Evolutionary conservation across 2,329 filamentous ascomycete genomes (phyloP), one percentile per base, ranked within the genome.

Genomic region (Chaetomiaceae sp.): DNA sequence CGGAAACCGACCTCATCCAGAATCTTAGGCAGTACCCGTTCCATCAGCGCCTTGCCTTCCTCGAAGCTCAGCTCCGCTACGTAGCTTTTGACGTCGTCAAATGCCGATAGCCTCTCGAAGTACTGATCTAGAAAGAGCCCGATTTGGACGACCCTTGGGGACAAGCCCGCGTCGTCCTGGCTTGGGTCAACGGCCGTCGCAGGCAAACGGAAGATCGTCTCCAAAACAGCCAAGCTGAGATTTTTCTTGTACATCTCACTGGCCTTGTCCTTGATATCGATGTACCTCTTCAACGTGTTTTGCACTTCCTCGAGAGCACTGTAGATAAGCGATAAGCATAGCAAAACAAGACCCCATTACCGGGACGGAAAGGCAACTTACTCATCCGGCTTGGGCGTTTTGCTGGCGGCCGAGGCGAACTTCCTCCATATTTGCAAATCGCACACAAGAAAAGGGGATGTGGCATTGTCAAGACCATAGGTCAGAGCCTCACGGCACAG

Each of bases 51-150:
- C 34, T 63, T 65, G 7, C 70, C 54, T 6, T 74, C 72, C 0
- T 62, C 54, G 2, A 66, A 60, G 1, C 58, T 63, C 0, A 80
- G 64, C 17, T 61, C 58, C 33, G 71, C 66, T 3, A 72, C 60
- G 45, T 72, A 74, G 1, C 52, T 50, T 49, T 69, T 74, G 33
- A 76, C 54, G 39, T 76, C 74, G 27, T 70, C 67, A 45, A 78
- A 76, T 0, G 60, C 56, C 1, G 64, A 56, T 2, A 61, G 49
- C 34, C 57, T 58, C 40, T 60, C 59, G 15, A 60, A 52, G 47
- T 65, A 58, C 24, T 65, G 57, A n/a, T 63, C 58, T 11, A 66
- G 48, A n/a, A 61, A 65, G 2, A 60, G 32, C 4, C 59, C 57
- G 4, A 67, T 51, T 33, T 65, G 63, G n/a, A 58, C 51, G 2